Evolutionary conservation across 139 green algal species (phyloP), one percentile per base, ranked within the genome.

Genomic region (Micractinium conductrix): DNA sequence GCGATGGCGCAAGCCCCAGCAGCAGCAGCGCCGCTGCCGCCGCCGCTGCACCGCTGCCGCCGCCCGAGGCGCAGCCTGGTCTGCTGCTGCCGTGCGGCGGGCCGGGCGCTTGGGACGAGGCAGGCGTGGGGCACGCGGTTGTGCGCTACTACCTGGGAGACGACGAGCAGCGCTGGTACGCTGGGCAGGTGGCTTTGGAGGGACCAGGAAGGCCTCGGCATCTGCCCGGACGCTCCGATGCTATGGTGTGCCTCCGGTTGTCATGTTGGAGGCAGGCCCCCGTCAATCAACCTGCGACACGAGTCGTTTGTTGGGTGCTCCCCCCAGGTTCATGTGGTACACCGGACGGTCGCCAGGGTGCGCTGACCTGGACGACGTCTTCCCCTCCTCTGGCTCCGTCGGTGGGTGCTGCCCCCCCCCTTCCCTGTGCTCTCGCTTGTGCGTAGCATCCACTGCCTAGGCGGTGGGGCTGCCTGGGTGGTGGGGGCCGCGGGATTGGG

Each of bases 251-350:
- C n/a, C n/a, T n/a, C n/a, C n/a, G n/a, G n/a, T n/a, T n/a, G n/a
- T n/a, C n/a, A n/a, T n/a, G n/a, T n/a, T n/a, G n/a, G n/a, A n/a
- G n/a, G n/a, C n/a, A n/a, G n/a, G n/a, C n/a, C n/a, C n/a, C n/a
- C n/a, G n/a, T n/a, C n/a, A n/a, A n/a, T n/a, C n/a, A n/a, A n/a
- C n/a, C n/a, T n/a, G n/a, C n/a, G n/a, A n/a, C n/a, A n/a, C n/a
- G n/a, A n/a, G n/a, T n/a, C n/a, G n/a, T n/a, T n/a, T n/a, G n/a
- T n/a, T n/a, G n/a, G n/a, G n/a, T n/a, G n/a, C n/a, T n/a, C n/a
- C n/a, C n/a, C n/a, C n/a, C n/a, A n/a, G n/a, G n/a, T n/a, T 91
- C 71, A 97, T 98, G 95, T 98, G 95, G 95, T 98, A 98, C 83
- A 90, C 81, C 35, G 95, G 94, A 2, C 85, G 89, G 5, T 82